Evolutionary conservation across 345 rosid species (phyloP).

Genomic region (Garcia nutans): DNA sequence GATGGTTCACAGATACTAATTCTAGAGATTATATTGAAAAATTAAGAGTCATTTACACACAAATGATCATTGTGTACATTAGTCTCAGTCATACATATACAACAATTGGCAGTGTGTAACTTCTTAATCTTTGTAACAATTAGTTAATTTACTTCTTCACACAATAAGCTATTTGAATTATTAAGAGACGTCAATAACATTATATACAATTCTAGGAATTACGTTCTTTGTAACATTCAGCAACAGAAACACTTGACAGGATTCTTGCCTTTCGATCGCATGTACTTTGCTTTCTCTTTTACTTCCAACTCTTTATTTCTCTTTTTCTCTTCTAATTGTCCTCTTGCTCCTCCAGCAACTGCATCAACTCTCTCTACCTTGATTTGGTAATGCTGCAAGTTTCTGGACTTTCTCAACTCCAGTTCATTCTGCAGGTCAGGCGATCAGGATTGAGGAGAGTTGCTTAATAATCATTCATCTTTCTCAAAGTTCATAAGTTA

Average conservation of each 20-base stretch:
- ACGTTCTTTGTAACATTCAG: slow-evolving; percentile 20
- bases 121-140: neutral
- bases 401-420: slow-evolving; percentile 50
- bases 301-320: slow-evolving; percentile 49
- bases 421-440: slow-evolving; percentile 48
- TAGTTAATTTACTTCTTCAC: neutral
- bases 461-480: neutral
- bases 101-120: neutral
- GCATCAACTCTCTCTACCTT: slow-evolving; percentile 57
- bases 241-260: slow-evolving; percentile 54
- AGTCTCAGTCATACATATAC: neutral
- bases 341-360: slow-evolving; percentile 53
- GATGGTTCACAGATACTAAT: neutral
- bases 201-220: neutral
- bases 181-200: neutral
- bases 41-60: neutral
- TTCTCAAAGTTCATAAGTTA: neutral
- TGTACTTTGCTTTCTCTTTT: slow-evolving; percentile 49
- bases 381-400: slow-evolving; percentile 46
- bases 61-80: neutral
- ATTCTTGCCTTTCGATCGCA: slow-evolving; percentile 39
- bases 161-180: neutral
- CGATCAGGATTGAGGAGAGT: neutral
- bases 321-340: slow-evolving; percentile 59
- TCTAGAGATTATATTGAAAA: neutral